These are phyloP conservation scores for Aegilops umbellulata DNA, from an alignment of 176 grass and related monocot species.

Conservation along the genomic window DNA sequence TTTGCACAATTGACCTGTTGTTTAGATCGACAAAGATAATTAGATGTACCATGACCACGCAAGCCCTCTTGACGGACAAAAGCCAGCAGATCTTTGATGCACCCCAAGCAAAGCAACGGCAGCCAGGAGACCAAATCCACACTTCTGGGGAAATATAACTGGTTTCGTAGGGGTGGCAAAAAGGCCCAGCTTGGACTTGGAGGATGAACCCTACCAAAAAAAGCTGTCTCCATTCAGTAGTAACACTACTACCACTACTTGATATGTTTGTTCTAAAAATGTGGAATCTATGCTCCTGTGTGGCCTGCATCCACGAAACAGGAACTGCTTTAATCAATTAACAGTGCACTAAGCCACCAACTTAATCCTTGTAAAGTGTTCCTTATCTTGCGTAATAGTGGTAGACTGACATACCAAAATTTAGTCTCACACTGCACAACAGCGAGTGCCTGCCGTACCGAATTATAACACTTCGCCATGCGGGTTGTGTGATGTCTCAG, in stretches of 20 bases:
- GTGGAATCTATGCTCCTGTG: background rate
- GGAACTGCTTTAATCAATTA: background rate
- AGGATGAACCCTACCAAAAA: slow-evolving; percentile 6
- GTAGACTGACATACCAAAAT: background rate
- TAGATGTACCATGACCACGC: slow-evolving; percentile 18
- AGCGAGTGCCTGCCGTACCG: background rate
- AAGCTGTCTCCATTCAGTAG: background rate
- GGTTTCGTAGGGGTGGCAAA: background rate
- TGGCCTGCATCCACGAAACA: slow-evolving; percentile 27
- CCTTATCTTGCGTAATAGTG: background rate
- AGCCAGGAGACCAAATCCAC: slow-evolving; percentile 39
- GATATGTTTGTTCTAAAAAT: background rate
- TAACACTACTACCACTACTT: background rate
- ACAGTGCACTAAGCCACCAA: background rate
- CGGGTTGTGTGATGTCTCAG: background rate
- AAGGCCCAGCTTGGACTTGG: background rate
- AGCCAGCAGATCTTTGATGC: slow-evolving; percentile 39
- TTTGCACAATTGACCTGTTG: slow-evolving; percentile 36
- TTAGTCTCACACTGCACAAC: background rate
- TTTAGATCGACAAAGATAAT: slow-evolving; percentile 3
- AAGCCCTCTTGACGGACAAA: slow-evolving; percentile 40
- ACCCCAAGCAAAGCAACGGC: slow-evolving; percentile 8
- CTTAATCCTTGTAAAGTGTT: background rate
- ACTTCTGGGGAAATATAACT: slow-evolving; percentile 35
- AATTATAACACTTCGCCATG: background rate